Conservation (phyloP, 169 alveolate species). For the Cardiosporidium cionae region DNA sequence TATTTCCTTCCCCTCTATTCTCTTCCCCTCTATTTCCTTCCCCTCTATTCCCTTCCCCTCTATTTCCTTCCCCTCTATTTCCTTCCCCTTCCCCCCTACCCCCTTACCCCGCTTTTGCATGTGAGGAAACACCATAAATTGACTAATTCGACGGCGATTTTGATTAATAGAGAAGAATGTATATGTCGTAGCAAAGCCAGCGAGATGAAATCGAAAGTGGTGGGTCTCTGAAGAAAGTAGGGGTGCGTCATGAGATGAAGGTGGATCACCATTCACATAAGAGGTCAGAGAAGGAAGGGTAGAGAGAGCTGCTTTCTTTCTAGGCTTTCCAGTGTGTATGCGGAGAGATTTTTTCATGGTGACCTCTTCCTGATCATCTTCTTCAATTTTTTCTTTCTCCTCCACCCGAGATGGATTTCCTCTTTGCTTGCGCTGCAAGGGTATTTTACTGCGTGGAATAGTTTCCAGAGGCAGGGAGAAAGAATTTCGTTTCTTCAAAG, state of each 20-base stretch:
- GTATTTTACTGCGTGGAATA: no score
- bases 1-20: no score
- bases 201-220: constrained; percentile 1
- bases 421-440: no score
- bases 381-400: no score
- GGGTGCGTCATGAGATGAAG: background rate
- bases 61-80: no score
- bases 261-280: background rate
- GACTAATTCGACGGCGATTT: constrained; percentile 33
- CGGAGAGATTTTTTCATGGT: background rate
- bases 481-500: no score
- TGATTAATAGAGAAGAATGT: constrained; percentile 29
- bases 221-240: background rate
- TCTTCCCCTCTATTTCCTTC: no score
- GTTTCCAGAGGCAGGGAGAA: no score
- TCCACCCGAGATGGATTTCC: no score
- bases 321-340: background rate
- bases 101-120: constrained; percentile 32
- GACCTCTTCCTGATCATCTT: no score
- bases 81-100: no score
- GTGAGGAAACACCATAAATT: constrained; percentile 43
- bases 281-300: background rate
- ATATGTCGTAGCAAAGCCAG: constrained; percentile 37
- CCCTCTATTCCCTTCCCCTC: no score
- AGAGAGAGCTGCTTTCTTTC: background rate